phyloP scores from a whole-genome alignment of 2,329 filamentous ascomycete genomes.

The Calonectria honghensis region DNA sequence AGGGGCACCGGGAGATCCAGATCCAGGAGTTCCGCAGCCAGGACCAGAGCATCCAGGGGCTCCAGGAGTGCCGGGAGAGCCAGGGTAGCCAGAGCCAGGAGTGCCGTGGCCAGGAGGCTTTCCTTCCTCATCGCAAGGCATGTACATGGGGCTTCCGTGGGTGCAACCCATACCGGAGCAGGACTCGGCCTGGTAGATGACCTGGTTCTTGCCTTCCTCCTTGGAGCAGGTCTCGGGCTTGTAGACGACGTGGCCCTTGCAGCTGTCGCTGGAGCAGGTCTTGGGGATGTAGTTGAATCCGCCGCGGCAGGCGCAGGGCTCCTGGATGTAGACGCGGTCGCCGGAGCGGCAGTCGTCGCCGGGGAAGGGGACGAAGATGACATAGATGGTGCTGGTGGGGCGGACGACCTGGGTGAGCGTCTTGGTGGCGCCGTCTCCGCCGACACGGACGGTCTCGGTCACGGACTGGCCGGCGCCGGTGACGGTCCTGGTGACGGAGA shows the following conservation, averaged over 20 bases:
- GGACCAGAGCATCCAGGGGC: not conserved
- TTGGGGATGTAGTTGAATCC: conserved; percentile 46
- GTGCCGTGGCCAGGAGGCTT: conserved; percentile 28
- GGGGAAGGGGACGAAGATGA: conserved; percentile 48
- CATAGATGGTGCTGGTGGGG: conserved; percentile 36
- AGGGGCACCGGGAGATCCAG: not conserved
- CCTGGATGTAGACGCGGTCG: conserved; percentile 46
- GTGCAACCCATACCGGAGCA: conserved; percentile 37
- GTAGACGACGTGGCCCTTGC: conserved; percentile 48
- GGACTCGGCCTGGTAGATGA: conserved; percentile 39
- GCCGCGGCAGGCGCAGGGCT: conserved; percentile 49
- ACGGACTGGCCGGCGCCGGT: not conserved
- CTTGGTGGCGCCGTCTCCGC: conserved; percentile 41
- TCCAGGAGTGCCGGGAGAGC: not conserved
- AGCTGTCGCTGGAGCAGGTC: conserved; percentile 43
- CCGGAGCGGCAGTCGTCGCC: conserved; percentile 45
- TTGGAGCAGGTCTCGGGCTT: conserved; percentile 50
- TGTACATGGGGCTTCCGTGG: conserved; percentile 41
- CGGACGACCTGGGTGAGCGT: conserved; percentile 48
- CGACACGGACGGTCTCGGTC: conserved; percentile 36
- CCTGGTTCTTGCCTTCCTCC: not conserved
- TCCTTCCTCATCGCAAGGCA: conserved; percentile 45
- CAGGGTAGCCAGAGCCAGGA: conserved; percentile 34
- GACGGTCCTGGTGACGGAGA: not conserved
- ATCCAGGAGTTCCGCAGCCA: not conserved